Base-by-base conservation (phyloP, 345 rosid genomes). In the Moricandia arvensis region DNA sequence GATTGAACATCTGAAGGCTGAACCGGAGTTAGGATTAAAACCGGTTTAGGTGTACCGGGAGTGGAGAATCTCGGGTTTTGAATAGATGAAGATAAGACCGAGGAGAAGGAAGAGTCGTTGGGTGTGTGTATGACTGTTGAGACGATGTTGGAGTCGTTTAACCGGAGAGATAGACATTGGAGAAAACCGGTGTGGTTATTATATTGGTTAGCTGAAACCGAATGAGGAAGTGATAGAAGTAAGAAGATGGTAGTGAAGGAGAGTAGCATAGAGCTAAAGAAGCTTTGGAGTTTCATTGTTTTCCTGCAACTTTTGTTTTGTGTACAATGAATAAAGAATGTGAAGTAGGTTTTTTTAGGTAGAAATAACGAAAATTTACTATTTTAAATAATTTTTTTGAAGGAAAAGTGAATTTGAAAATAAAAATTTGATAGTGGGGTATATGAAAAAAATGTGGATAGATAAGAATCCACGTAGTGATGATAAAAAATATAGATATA, bases 1-100 rank as follows among this genome's bases (percentile, higher is more conserved):
- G 86, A 86, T 38, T 80, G 87, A 69, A 88, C 81, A 55, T 87
- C 82, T 29, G 87, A 79, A n/a, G 63, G 78, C 17, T 71, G 81
- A 10, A 47, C 66, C 6, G 93, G 83, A 15, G 88, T 80, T 34
- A 86, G 8, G 43, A 84, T 85, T 29, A 79, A 26, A 24, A 75
- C 26, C 29, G 93, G 96, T 74, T 84, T 88, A 1, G 83, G 85
- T 1, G 82, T 74, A 15, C 35, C 11, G 0, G 83, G 79, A 21
- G 69, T 0, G 4, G 77, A 55, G 76, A 82, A 83, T 18, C 89
- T 75, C 0, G 47, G 81, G 63, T 88, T 90, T 8, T 80, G 79
- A 8, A 76, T 75, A 7, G 72, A 66, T n/a, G 75, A 75, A n/a
- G 66, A 4, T 35, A 80, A 54, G 45, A 80, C 7, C 0, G 77